Percentiles rank a stretch among this genome's conserved stretches.
phyloP scores from a whole-genome alignment of 371 early-diverging fungal genomes.

The Paramicrosporidium saccamoebae region DNA sequence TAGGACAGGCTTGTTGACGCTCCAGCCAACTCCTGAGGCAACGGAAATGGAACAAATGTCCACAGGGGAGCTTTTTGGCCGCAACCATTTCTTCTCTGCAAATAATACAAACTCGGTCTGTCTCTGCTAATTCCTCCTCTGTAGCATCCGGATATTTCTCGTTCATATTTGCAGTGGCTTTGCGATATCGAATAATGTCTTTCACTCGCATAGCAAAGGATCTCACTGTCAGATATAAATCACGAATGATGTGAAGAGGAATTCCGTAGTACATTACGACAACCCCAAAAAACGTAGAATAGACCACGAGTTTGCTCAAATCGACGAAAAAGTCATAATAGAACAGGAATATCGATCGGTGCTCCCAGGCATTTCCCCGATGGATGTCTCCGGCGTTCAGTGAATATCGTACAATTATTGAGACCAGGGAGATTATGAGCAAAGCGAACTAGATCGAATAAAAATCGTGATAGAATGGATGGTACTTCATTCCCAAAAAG shows the following conservation, averaged over 20 bases:
- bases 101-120: conserved; percentile 71
- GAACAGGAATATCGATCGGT: conserved; percentile 59
- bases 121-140: conserved; percentile 28
- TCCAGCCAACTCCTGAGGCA: conserved; percentile 92
- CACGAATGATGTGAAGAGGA: conserved; percentile 75
- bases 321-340: conserved; percentile 56
- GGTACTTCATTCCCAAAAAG: conserved; percentile 12
- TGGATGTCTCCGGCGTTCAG: conserved; percentile 47
- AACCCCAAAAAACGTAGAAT: conserved; percentile 43
- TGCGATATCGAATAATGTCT: conserved; percentile 53
- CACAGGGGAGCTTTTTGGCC: conserved; percentile 81
- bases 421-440: conserved; percentile 24
- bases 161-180: conserved; percentile 80
- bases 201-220: conserved; percentile 53
- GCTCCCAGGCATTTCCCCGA: conserved; percentile 63
- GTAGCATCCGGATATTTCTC: conserved; percentile 64
- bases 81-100: conserved; percentile 11
- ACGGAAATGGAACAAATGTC: conserved; percentile 81
- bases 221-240: conserved; percentile 66
- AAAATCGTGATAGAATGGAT: conserved; percentile 75
- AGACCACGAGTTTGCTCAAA: conserved; percentile 57
- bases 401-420: conserved; percentile 38
- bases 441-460: conserved; percentile 72
- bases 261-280: conserved; percentile 41
- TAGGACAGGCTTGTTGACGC: conserved; percentile 86